These are phyloP conservation scores for Salinomyces thailandicus DNA, from an alignment of 2,329 filamentous ascomycete species.

Conservation along the genomic window DNA sequence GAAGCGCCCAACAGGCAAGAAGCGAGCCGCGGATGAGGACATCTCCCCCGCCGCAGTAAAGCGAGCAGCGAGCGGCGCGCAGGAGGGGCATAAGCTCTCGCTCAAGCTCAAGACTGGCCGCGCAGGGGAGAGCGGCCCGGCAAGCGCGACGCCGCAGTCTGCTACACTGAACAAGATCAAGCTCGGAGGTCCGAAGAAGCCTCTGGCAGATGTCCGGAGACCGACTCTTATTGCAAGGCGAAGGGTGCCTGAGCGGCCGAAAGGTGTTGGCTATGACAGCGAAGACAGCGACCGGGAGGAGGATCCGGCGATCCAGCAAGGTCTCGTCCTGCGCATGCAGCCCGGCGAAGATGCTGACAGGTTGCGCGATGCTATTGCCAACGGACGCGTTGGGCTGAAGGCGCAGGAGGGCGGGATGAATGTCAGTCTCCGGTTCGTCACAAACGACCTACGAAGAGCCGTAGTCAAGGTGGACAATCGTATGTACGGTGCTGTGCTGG, in stretches of 20 bases:
- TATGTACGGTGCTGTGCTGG: constrained; percentile 65
- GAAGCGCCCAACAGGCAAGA: constrained; percentile 17
- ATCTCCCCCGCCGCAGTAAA: constrained; percentile 22
- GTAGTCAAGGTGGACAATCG: constrained; percentile 59
- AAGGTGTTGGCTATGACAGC: constrained; percentile 89
- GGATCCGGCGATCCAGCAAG: constrained; percentile 81
- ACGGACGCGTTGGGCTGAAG: constrained; percentile 63
- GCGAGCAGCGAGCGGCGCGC: constrained; percentile 16
- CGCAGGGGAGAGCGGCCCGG: neutral
- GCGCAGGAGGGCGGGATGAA: constrained; percentile 59
- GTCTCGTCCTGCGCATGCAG: constrained; percentile 80
- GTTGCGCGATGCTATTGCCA: constrained; percentile 61
- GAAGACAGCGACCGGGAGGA: constrained; percentile 83
- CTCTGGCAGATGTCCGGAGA: neutral
- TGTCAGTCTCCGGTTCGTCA: constrained; percentile 69
- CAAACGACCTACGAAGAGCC: constrained; percentile 61
- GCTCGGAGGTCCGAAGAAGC: neutral
- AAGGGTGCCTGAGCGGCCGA: constrained; percentile 48
- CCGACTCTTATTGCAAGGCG: constrained; percentile 4
- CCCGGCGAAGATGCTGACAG: constrained; percentile 81
- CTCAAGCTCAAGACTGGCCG: constrained; percentile 21
- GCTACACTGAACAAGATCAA: constrained; percentile 1
- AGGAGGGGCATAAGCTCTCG: constrained; percentile 18
- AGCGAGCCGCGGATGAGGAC: constrained; percentile 26
- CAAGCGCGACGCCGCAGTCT: neutral